Base-by-base conservation (phyloP, 148 eudicot species). In the Salicornia ramosissima region DNA sequence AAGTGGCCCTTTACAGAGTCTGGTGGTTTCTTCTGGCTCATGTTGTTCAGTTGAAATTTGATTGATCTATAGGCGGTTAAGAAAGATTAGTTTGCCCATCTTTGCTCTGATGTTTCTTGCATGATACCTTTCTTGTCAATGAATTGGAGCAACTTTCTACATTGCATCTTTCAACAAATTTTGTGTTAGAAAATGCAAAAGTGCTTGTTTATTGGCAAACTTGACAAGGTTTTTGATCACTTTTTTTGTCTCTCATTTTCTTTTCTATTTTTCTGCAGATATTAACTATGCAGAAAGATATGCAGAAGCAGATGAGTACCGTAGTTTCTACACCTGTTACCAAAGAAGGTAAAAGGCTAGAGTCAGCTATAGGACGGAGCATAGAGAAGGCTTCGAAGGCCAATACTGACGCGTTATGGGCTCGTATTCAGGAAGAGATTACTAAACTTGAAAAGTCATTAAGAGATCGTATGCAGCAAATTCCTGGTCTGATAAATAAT, bases 331-430 rank as follows among this genome's bases (percentile, higher is more conserved):
- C 64, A 26, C 86, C 90, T 26, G 76, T 89, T 71, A 82, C 84
- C 46, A 95, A 87, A 85, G 99, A 95, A 83, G 87, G 89, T 26
- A 86, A 66, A 83, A 87, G 96, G 78, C 79, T 87, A 19, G 97
- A 91, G 80, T 86, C 86, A 54, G 83, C 88, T 80, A 59, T 89
- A 21, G 92, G 90, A 70, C 74, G 80, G 65, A 80, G 74, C 78
- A 82, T 87, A 79, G 99, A 95, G 79, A 95, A 91, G 80, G 74
- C 78, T 75, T 73, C 69, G 26, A 91, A 89, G 84, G 88, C 96
- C 66, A 91, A 89, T 80, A 42, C 69, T 62, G 97, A 95, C 82
- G 96, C 96, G 78, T 71, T 91, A 46, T 89, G 96, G 93, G 96
- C 93, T 69, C 96, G 90, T 55, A 60, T 81, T 30, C 91, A 79